Conservation (phyloP, 441 rosid genomes). For the Theobroma grandiflorum region DNA sequence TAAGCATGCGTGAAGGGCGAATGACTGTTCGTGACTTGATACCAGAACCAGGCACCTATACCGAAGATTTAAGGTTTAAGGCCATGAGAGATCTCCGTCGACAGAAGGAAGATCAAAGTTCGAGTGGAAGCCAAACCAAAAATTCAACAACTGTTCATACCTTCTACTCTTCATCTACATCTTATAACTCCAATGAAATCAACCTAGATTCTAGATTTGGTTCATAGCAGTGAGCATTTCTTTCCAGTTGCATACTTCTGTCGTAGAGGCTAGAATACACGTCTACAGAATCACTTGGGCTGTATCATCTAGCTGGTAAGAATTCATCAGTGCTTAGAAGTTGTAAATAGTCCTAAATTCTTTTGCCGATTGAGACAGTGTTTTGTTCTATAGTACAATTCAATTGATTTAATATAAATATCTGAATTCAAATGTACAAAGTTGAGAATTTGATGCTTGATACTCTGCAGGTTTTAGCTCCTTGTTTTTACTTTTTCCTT, state of each 20-base stretch:
- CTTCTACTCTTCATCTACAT: conserved; percentile 34
- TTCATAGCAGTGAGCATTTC: conserved; percentile 7
- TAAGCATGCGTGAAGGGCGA: conserved; percentile 67
- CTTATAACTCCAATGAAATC: conserved; percentile 31
- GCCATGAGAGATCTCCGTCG: conserved; percentile 47
- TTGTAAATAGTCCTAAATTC: conserved; percentile 10
- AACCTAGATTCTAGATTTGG: background rate
- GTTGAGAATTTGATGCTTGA: background rate
- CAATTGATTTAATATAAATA: background rate
- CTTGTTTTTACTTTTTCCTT: too few relatives aligned
- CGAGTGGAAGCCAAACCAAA: conserved; percentile 39
- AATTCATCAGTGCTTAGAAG: background rate
- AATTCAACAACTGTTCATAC: conserved; percentile 25
- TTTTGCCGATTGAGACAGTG: background rate
- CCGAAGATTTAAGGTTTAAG: conserved; percentile 57
- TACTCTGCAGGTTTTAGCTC: background rate
- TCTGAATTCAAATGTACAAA: background rate
- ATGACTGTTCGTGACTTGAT: conserved; percentile 47
- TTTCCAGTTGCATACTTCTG: background rate
- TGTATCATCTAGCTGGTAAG: background rate
- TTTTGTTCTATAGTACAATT: background rate
- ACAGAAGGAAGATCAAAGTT: conserved; percentile 34
- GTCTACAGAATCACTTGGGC: background rate
- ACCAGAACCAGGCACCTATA: conserved; percentile 49
- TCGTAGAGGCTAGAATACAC: background rate